Conservation (phyloP, 73 alveolate genomes). For the Paramecium octaurelia region DNA sequence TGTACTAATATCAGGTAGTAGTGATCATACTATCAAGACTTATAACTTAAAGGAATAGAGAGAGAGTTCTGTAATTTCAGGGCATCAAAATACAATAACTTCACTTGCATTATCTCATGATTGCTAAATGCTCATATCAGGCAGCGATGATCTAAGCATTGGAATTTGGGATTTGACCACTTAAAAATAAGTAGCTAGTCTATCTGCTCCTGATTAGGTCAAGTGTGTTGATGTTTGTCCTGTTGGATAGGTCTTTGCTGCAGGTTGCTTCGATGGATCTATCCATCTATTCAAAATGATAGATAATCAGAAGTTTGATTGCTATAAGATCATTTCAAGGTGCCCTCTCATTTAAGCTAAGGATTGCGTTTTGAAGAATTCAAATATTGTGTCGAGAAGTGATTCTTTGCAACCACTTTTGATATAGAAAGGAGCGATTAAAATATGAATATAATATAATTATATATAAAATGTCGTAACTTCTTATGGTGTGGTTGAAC, state of each 20-base stretch:
- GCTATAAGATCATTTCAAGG: background rate
- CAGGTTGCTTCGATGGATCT: background rate
- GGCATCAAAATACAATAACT: background rate
- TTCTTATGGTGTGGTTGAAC: conserved; percentile 88
- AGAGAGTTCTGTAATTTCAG: background rate
- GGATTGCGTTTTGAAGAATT: background rate
- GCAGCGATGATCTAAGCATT: background rate
- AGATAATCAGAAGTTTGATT: background rate
- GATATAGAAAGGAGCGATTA: background rate
- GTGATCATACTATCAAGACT: conserved; percentile 68
- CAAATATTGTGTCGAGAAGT: background rate
- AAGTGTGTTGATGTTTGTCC: background rate
- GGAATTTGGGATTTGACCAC: background rate
- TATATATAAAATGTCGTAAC: conserved; percentile 71
- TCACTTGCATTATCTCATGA: background rate
- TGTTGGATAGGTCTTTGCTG: background rate
- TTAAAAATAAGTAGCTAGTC: background rate
- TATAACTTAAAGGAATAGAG: background rate
- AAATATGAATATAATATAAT: background rate
- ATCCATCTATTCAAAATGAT: background rate
- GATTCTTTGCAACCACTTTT: background rate
- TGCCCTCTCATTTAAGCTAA: background rate
- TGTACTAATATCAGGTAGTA: conserved; percentile 69
- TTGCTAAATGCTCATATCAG: background rate
- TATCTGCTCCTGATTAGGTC: background rate